Evolutionary conservation across 768 basidiomycete genomes (phyloP).

Genomic region (Suillus fuscotomentosus): DNA sequence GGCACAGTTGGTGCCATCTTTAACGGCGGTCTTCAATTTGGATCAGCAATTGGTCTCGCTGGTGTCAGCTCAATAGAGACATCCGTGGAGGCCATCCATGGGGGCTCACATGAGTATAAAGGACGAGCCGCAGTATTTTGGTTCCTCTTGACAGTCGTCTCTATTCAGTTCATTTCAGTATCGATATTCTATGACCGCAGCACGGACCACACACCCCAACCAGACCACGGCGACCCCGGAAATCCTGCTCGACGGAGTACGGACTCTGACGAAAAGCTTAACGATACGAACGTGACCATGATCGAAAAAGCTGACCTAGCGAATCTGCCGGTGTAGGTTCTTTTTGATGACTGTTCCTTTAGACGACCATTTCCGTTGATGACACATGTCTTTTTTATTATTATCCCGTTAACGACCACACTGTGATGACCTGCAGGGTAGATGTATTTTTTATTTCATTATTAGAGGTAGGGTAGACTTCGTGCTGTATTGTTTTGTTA

Average conservation of each 20-base stretch:
- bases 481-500: background rate
- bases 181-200: conserved; percentile 33
- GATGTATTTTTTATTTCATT: background rate
- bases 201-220: conserved; percentile 10
- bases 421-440: background rate
- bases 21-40: conserved; percentile 52
- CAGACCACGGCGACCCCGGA: background rate
- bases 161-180: conserved; percentile 31
- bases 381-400: background rate
- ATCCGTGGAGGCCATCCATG: conserved; percentile 36
- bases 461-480: background rate
- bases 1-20: conserved; percentile 58
- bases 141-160: conserved; percentile 40
- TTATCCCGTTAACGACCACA: background rate
- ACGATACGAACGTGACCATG: background rate
- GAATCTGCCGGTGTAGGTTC: background rate
- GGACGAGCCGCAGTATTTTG: conserved; percentile 46
- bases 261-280: background rate
- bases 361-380: background rate
- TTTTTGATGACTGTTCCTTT: background rate
- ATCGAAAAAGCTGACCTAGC: background rate
- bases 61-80: conserved; percentile 48
- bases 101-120: conserved; percentile 29
- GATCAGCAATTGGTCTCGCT: conserved; percentile 50
- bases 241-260: background rate